Conservation (phyloP, 31 red algal species). For the Odonthalia washingtoniensis region DNA sequence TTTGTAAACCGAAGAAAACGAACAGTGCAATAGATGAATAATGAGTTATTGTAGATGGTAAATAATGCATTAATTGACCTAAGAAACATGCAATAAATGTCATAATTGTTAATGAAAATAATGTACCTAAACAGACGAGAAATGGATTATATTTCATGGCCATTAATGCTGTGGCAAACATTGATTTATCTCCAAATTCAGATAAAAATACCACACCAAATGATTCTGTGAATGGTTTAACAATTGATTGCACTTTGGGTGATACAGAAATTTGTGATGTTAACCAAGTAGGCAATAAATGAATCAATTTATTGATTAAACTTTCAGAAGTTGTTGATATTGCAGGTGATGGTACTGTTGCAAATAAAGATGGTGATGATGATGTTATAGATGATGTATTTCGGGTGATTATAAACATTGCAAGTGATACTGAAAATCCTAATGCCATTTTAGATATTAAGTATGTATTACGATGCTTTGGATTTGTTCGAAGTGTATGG, state of each 20-base stretch:
- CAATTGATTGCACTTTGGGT: too few relatives aligned
- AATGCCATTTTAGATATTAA: too few relatives aligned
- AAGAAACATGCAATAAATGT: constrained; percentile 96
- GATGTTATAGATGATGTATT: not conserved
- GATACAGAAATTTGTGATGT: too few relatives aligned
- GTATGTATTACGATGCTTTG: not conserved
- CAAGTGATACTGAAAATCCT: not conserved
- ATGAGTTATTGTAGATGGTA: constrained; percentile 82
- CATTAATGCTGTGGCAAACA: constrained; percentile 97
- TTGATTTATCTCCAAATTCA: constrained; percentile 97
- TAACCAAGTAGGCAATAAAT: not conserved
- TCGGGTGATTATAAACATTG: not conserved
- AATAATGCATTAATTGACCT: constrained; percentile 87
- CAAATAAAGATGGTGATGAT: not conserved
- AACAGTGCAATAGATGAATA: constrained; percentile 86
- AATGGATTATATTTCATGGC: constrained; percentile 85
- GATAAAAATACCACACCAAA: constrained; percentile 95
- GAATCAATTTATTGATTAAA: not conserved
- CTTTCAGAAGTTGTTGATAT: not conserved
- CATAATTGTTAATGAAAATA: constrained; percentile 93
- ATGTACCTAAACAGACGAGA: constrained; percentile 82
- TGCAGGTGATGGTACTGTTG: not conserved
- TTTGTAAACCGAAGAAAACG: constrained; percentile 88
- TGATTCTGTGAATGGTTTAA: constrained; percentile 78
- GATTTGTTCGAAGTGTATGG: not conserved